Evolutionary conservation across 129 eudicot species (phyloP), one percentile per base, ranked within the genome.

Genomic region (carrot (Daucus carota)): DNA sequence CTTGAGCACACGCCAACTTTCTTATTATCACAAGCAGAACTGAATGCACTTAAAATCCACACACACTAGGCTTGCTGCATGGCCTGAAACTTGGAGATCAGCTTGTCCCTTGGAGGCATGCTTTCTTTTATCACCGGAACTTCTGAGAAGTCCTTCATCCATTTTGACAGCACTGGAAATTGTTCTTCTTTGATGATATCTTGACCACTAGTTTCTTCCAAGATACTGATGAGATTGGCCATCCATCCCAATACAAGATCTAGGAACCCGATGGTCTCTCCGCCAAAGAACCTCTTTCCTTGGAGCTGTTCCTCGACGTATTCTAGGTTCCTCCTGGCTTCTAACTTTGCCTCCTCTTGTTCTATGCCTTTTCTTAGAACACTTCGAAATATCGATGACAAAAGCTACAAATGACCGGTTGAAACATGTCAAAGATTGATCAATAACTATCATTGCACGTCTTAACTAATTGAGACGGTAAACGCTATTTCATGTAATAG

Each of bases 161-260:
- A 63, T 63, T 63, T 63, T 15, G 36, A 31, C 1, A 63, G 40
- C 70, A 63, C 29, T 14, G 70, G 70, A 63, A 15, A 63, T 63
- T 63, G 20, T 63, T 67, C 72, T 34, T 67, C 44, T 33, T 67
- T 67, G 7, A 67, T 67, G 14, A 67, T 17, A 17, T 67, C 43
- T 8, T 16, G 24, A 34, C 72, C 72, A 7, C 42, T 34, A 13
- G 26, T 67, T 67, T 67, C 72, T 67, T 67, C 45, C 3, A 67
- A 67, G 22, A 67, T 34, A 34, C 72, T 18, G 0, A 18, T 32
- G 13, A 67, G 72, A 67, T 67, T 67, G 26, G 24, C 72, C 72
- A 67, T 67, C 72, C 72, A 67, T 17, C 72, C 72, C 12, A 67
- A 18, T 34, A 67, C 72, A 67, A 67, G 26, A 67, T 67, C 72